Percentiles rank a stretch among this genome's conserved stretches.
These are phyloP conservation scores for Metarhizium brunneum DNA, from an alignment of 2,329 filamentous ascomycete genomes.

Conservation along the genomic window DNA sequence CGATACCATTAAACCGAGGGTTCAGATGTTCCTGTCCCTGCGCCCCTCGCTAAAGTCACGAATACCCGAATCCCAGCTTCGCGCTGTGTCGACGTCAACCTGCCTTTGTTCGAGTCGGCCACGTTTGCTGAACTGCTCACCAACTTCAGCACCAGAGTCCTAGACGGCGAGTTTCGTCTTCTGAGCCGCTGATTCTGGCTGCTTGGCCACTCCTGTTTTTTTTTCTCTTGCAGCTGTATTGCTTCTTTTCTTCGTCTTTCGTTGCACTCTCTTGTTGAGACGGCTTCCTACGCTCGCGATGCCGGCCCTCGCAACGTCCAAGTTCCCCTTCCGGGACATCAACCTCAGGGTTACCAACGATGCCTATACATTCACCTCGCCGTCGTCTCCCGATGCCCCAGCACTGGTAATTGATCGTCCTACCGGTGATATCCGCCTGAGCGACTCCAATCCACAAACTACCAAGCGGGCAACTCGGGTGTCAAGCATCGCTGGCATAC, in stretches of 20 bases:
- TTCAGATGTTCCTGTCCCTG: neutral
- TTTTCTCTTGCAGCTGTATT: neutral
- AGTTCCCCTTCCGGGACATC: conserved; percentile 82
- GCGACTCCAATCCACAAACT: conserved; percentile 66
- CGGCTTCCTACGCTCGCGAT: conserved; percentile 16
- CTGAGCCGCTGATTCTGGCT: neutral
- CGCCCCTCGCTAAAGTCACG: neutral
- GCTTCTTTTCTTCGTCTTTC: neutral
- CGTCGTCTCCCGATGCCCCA: conserved; percentile 81
- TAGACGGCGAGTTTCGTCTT: neutral
- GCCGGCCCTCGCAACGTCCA: conserved; percentile 26
- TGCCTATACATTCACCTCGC: conserved; percentile 93
- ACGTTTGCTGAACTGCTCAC: neutral
- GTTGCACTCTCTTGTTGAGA: neutral
- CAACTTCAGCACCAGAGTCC: neutral
- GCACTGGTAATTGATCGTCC: conserved; percentile 85
- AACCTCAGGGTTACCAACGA: conserved; percentile 89
- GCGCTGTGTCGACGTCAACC: neutral
- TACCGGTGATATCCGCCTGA: conserved; percentile 79
- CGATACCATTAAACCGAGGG: neutral
- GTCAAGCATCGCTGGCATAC: conserved; percentile 87
- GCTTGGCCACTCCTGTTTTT: neutral
- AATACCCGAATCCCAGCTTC: neutral
- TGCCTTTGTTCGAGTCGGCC: neutral
- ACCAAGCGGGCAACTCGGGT: conserved; percentile 65